phyloP scores from a whole-genome alignment of 805 yeast species.

The Candida dajiaensis region DNA sequence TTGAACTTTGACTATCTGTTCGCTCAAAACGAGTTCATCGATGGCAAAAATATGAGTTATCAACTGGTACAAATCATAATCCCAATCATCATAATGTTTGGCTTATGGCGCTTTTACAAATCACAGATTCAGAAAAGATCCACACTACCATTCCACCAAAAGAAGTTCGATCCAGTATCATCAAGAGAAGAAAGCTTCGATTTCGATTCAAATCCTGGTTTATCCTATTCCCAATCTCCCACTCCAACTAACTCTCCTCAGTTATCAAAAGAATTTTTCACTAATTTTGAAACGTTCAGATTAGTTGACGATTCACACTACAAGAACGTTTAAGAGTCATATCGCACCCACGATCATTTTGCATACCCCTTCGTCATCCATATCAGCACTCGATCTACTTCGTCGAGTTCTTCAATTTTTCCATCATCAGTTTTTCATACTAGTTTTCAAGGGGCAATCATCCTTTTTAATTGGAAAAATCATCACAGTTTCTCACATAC shows the following conservation, averaged over 20 bases:
- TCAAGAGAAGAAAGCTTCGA: not conserved
- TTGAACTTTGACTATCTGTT: conserved; percentile 15
- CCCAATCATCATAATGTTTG: not conserved
- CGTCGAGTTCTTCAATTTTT: not conserved
- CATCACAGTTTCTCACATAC: not conserved
- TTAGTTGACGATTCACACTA: not conserved
- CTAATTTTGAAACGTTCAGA: not conserved
- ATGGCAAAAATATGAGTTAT: not conserved
- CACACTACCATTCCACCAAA: not conserved
- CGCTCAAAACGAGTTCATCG: conserved; percentile 3
- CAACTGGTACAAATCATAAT: not conserved
- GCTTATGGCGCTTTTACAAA: not conserved
- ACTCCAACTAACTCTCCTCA: conserved; percentile 5
- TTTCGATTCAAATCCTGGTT: conserved; percentile 3
- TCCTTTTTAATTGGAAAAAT: not conserved
- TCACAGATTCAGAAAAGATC: not conserved
- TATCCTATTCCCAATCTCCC: conserved; percentile 2
- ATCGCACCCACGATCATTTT: not conserved
- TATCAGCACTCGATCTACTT: not conserved
- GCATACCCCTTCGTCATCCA: not conserved
- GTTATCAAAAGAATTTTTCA: not conserved
- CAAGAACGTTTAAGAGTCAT: not conserved
- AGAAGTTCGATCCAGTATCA: not conserved
- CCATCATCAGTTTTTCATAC: not conserved
- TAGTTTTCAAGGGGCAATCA: not conserved